These are phyloP conservation scores for Sinapis alba DNA, from an alignment of 441 rosid genomes.

Conservation along the genomic window DNA sequence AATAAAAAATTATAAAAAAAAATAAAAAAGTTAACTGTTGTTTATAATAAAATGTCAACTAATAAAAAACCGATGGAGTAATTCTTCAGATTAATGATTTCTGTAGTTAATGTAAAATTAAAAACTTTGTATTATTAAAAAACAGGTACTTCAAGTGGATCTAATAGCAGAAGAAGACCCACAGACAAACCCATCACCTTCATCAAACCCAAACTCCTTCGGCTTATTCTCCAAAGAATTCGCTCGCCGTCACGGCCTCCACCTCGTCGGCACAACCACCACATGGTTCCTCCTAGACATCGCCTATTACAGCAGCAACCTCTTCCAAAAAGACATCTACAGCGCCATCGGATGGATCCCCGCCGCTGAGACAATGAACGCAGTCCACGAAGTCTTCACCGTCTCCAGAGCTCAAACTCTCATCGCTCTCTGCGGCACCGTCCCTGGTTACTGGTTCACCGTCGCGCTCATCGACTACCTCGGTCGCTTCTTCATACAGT, in stretches of 20 bases:
- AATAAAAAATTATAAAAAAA: too few relatives aligned
- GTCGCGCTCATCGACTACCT: slow-evolving; percentile 44
- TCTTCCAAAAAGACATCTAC: slow-evolving; percentile 61
- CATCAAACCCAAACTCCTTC: slow-evolving; percentile 33
- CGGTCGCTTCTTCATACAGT: slow-evolving; percentile 53
- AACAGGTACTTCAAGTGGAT: slow-evolving; percentile 48
- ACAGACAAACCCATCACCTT: neutral
- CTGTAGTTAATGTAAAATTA: neutral
- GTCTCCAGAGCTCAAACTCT: slow-evolving; percentile 54
- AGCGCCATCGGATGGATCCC: slow-evolving; percentile 51
- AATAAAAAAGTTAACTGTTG: too few relatives aligned
- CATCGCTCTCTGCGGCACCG: slow-evolving; percentile 52
- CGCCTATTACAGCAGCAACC: slow-evolving; percentile 58
- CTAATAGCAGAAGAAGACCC: slow-evolving; percentile 48
- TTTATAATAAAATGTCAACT: too few relatives aligned
- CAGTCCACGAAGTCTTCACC: slow-evolving; percentile 46
- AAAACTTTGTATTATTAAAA: neutral
- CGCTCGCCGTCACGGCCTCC: slow-evolving; percentile 51
- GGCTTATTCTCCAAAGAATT: slow-evolving; percentile 51
- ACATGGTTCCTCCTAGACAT: slow-evolving; percentile 64
- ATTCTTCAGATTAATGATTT: too few relatives aligned
- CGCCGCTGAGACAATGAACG: slow-evolving; percentile 43
- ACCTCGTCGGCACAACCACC: slow-evolving; percentile 51
- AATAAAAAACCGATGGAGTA: too few relatives aligned
- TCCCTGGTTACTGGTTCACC: slow-evolving; percentile 59